A percentile compares a stretch with the other conserved stretches of the same genome.
Evolutionary conservation across 2,329 filamentous ascomycete genomes (phyloP).

Genomic region (Sporothrix euskadiensis): DNA sequence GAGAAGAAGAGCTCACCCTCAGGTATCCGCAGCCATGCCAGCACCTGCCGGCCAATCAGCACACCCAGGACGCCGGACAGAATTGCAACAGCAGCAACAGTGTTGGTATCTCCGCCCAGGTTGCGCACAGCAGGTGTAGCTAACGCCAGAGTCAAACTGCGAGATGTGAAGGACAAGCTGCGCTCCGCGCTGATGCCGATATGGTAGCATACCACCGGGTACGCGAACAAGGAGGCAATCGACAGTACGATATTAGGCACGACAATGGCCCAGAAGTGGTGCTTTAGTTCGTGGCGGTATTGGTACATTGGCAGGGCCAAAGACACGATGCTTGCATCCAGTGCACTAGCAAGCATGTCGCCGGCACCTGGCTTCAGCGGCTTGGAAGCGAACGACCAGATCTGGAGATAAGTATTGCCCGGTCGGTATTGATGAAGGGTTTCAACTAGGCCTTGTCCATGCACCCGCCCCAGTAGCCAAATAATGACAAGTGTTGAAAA

Average conservation of each 20-base stretch:
- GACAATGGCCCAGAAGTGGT: slow-evolving; percentile 56
- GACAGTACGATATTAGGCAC: slow-evolving; percentile 55
- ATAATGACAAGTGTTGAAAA: slow-evolving; percentile 54
- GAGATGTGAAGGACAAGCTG: slow-evolving; percentile 56
- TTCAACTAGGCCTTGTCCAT: slow-evolving; percentile 44
- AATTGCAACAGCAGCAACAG: slow-evolving; percentile 58
- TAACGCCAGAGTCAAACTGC: slow-evolving; percentile 61
- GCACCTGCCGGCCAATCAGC: slow-evolving; percentile 53
- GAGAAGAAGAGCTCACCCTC: slow-evolving; percentile 44
- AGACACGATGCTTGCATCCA: slow-evolving; percentile 60
- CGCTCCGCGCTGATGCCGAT: slow-evolving; percentile 56
- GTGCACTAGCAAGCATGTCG: slow-evolving; percentile 55
- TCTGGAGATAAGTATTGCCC: slow-evolving; percentile 52
- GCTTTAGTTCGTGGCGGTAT: slow-evolving; percentile 56
- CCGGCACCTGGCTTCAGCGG: slow-evolving; percentile 53
- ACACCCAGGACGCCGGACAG: slow-evolving; percentile 61
- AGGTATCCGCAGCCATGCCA: slow-evolving; percentile 53
- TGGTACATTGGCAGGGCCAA: slow-evolving; percentile 63
- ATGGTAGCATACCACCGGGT: slow-evolving; percentile 56
- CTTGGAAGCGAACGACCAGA: slow-evolving; percentile 47
- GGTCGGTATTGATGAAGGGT: slow-evolving; percentile 54
- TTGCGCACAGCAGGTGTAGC: slow-evolving; percentile 58
- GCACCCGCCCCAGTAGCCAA: slow-evolving; percentile 54
- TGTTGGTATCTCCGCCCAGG: slow-evolving; percentile 57
- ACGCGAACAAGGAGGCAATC: slow-evolving; percentile 56